A percentile compares a stretch with the other conserved stretches of the same genome.
Evolutionary conservation across 257 asterid species (phyloP).

Genomic region (Primulina huaijiensis): DNA sequence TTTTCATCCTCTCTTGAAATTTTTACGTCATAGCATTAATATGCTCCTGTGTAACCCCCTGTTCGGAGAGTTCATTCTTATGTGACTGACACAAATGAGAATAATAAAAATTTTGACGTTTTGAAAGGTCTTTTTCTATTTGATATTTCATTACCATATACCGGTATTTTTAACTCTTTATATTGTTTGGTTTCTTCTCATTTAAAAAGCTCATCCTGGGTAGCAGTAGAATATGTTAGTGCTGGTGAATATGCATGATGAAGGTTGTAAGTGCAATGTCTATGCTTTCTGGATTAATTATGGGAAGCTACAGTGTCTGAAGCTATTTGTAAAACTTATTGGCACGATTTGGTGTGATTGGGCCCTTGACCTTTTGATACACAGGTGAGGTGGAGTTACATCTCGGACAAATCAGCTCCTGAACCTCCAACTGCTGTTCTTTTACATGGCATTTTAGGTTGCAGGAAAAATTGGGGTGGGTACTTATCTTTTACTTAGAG

Average conservation of each 20-base stretch:
- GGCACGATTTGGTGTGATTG: neutral
- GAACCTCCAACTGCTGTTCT: conserved; percentile 97
- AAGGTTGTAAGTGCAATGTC: neutral
- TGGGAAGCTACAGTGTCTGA: conserved; percentile 11
- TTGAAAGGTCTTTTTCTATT: neutral
- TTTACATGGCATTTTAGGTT: conserved; percentile 92
- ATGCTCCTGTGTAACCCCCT: neutral
- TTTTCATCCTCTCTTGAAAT: conserved; percentile 13
- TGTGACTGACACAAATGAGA: neutral
- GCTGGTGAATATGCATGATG: neutral
- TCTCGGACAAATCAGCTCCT: conserved; percentile 63
- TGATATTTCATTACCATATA: neutral
- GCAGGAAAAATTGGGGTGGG: conserved; percentile 98
- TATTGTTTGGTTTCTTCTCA: neutral
- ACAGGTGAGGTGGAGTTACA: conserved; percentile 95
- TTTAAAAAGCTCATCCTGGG: neutral
- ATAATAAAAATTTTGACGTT: neutral
- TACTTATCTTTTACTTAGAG: conserved; percentile 26
- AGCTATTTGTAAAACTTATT: conserved; percentile 18
- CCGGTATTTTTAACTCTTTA: conserved; percentile 3
- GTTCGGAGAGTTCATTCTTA: neutral
- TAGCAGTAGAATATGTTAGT: neutral
- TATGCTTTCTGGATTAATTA: conserved; percentile 6
- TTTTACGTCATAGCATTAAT: conserved; percentile 9
- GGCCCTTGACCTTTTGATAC: conserved; percentile 28